These are phyloP conservation scores for Epichloe gansuensis DNA, from an alignment of 2,329 filamentous ascomycete species.

Conservation along the genomic window DNA sequence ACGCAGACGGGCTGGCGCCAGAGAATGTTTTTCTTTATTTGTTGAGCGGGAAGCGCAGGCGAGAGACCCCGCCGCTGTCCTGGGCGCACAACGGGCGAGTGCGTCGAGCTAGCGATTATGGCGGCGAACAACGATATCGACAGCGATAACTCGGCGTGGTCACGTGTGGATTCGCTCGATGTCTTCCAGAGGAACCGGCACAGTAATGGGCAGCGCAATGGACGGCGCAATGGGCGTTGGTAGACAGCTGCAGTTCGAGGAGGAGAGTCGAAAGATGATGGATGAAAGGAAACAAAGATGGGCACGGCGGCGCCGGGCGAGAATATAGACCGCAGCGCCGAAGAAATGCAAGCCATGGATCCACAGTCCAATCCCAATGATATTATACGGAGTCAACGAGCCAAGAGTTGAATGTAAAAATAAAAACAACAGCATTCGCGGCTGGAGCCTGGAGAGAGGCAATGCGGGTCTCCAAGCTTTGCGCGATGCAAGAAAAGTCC, in stretches of 20 bases:
- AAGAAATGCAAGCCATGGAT: neutral
- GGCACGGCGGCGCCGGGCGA: constrained; percentile 3
- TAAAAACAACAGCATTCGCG: neutral
- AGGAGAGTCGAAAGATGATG: neutral
- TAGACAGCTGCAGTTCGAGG: neutral
- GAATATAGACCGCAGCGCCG: neutral
- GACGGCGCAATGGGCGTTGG: neutral
- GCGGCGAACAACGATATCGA: neutral
- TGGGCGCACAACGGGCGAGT: constrained; percentile 1
- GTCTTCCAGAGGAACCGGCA: neutral
- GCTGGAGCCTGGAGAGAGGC: neutral
- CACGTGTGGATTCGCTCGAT: neutral
- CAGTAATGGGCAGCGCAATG: neutral
- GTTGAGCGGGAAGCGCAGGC: neutral
- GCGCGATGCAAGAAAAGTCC: too few relatives aligned
- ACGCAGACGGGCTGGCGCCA: neutral
- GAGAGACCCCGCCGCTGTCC: neutral
- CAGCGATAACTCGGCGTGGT: neutral
- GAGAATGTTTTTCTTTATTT: neutral
- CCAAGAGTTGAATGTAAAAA: too few relatives aligned
- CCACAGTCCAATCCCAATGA: neutral
- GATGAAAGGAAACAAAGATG: constrained; percentile 12
- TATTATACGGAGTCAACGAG: neutral
- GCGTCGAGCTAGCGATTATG: neutral
- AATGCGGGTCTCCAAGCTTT: neutral